These are phyloP conservation scores for Ichthyophthirius multifiliis DNA, from an alignment of 169 alveolate species.

Conservation along the genomic window DNA sequence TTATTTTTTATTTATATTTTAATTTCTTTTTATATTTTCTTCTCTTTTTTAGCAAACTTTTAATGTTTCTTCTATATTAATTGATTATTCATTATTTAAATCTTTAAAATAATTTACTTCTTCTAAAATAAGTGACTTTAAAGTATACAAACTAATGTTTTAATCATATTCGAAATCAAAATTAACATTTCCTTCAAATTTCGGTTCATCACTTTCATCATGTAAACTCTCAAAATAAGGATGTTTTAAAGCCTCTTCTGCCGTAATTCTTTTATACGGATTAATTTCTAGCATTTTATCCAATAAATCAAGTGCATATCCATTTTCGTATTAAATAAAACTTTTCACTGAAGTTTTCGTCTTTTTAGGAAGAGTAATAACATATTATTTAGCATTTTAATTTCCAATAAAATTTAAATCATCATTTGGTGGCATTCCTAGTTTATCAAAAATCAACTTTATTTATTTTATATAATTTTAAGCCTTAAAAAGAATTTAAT, in stretches of 20 bases:
- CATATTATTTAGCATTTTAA: constrained; percentile 58
- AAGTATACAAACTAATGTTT: constrained; percentile 12
- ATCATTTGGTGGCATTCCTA: constrained; percentile 64
- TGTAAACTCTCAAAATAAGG: constrained; percentile 57
- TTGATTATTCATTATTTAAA: neutral
- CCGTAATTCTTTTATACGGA: constrained; percentile 82
- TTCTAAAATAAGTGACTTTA: constrained; percentile 1
- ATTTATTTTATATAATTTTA: constrained; percentile 70
- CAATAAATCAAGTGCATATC: constrained; percentile 88
- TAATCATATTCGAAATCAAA: constrained; percentile 10
- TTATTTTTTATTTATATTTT: too few species aligned
- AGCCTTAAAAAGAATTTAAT: constrained; percentile 69
- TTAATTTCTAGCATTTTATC: constrained; percentile 91
- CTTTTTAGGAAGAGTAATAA: constrained; percentile 38
- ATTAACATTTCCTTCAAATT: neutral
- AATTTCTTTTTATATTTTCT: too few species aligned
- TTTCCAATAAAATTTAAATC: constrained; percentile 52
- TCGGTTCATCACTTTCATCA: neutral
- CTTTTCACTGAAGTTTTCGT: constrained; percentile 36
- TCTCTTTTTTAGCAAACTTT: too few species aligned
- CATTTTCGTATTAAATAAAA: constrained; percentile 51
- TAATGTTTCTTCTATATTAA: too few species aligned
- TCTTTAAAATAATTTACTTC: constrained; percentile 20
- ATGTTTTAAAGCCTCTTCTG: constrained; percentile 62
- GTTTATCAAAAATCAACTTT: constrained; percentile 51